Evolutionary conservation across 2,329 filamentous ascomycete genomes (phyloP), one percentile per base, ranked within the genome.

Genomic region (Scedosporium apiospermum): DNA sequence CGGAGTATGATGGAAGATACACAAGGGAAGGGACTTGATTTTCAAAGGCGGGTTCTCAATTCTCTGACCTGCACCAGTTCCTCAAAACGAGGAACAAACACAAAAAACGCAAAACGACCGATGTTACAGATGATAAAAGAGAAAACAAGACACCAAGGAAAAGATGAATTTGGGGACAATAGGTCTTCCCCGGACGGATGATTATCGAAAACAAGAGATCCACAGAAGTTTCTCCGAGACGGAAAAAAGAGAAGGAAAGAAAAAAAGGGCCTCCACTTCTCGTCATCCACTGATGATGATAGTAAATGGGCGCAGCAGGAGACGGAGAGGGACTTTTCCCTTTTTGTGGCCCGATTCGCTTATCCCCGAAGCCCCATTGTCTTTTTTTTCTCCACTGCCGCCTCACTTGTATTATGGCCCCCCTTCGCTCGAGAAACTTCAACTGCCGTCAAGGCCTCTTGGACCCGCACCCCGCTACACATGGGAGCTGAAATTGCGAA

Each of bases 61-160:
- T 49, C 9, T 49, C n/a, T n/a, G 44, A 49, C 44, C 44, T 49
- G 16, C 44, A 49, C 44, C 44, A 21, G 18, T 18, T 49, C 44
- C 44, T 49, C 18, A 14, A 49, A 21, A 49, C 16, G 44, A 49
- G 18, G 16, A 49, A 49, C 6, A n/a, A 46, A 49, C n/a, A 21
- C 16, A 49, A 49, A 3, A 49, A 7, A 21, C 16, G n/a, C 16
- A 49, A 46, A 49, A 49, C 44, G 21, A 49, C 44, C 44, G 44
- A 49, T 69, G 66, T 65, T 69, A 69, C 67, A 69, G 66, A 68
- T 60, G 68, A 65, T 64, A 66, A 67, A 67, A 65, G 65, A 66
- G 64, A 64, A 64, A 63, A 65, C 51, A 63, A 63, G 60, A 64
- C 44, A 64, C 64, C 64, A 63, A 63, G 51, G 60, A 64, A 60